Evolutionary conservation across 2,329 filamentous ascomycete genomes (phyloP), one percentile per base, ranked within the genome.

Genomic region (Exserohilum turcica): DNA sequence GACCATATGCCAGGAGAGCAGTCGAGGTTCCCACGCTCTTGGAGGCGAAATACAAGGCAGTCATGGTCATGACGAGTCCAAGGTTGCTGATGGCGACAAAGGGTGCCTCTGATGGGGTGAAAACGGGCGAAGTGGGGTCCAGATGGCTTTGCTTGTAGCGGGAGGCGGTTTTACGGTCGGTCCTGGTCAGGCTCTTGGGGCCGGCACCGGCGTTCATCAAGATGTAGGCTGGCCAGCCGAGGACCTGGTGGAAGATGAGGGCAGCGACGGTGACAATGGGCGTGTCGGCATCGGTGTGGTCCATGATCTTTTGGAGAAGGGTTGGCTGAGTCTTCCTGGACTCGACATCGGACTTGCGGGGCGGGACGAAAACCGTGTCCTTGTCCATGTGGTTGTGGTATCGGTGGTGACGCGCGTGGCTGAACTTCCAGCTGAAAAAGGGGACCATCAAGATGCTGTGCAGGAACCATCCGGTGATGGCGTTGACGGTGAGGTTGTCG

Each of bases 391-490:
- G 49, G 36, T 48, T 52, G 37, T 46, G 42, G 42, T 52, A 52
- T 15, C 48, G 48, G 29, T 52, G 48, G 24, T 52, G 48, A 40
- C 48, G 48, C 18, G 48, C 43, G 43, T 52, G 48, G 48, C 48
- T 52, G 18, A 52, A 52, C 13, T 53, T 53, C 50, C 44, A 53
- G 31, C 37, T 43, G 7, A 89, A 89, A 76, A 86, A 91, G 3
- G 88, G 88, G 2, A 88, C 86, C 57, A 87, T 72, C 33, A 90
- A 79, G 54, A 81, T 78, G 6, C 84, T 87, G 79, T 90, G 87
- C n/a, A 85, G 74, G 43, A 82, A 69, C 78, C 86, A 87, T 54
- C 87, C 87, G 50, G 86, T 77, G 13, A 80, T 70, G 65, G 87
- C 81, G 71, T 89, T 89, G 59, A 88, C 67, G 28, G 62, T 68